Evolutionary conservation across 2,329 filamentous ascomycete species (phyloP).

Genomic region (Lachnellula occidentalis): DNA sequence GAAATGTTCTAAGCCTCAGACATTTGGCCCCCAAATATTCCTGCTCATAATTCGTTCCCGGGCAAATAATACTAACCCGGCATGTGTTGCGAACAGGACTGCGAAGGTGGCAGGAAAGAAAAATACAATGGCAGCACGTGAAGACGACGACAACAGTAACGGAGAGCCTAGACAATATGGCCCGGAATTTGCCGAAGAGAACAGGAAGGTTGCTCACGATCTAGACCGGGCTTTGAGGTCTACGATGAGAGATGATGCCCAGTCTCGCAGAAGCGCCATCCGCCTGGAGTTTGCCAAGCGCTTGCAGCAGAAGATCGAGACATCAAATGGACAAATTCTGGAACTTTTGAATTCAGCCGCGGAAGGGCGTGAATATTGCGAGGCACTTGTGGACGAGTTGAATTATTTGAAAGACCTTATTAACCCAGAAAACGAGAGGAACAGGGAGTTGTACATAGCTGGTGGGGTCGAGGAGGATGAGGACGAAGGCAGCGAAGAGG

Average conservation of each 20-base stretch:
- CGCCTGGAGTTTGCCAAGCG: neutral
- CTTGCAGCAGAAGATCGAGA: neutral
- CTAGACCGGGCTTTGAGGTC: neutral
- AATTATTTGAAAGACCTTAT: slow-evolving; percentile 15
- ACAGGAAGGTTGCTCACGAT: neutral
- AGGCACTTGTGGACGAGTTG: slow-evolving; percentile 18
- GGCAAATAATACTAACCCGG: too few species aligned
- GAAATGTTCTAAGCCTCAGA: too few species aligned
- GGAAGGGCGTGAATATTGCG: slow-evolving; percentile 16
- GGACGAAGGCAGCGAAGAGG: slow-evolving; percentile 2
- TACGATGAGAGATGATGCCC: neutral
- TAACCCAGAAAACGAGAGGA: slow-evolving; percentile 13
- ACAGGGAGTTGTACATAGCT: slow-evolving; percentile 10
- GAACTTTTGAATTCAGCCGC: slow-evolving; percentile 13
- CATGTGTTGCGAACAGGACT: neutral
- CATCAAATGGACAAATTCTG: slow-evolving; percentile 10
- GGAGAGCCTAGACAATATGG: neutral
- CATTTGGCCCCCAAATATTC: too few species aligned
- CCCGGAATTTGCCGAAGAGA: neutral
- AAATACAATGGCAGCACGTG: neutral
- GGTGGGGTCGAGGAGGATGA: slow-evolving; percentile 1
- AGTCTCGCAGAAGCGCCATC: neutral
- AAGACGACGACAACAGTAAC: neutral
- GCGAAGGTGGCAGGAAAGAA: neutral
- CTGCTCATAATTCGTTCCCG: too few species aligned